Base-by-base conservation (phyloP, 1,284 basidiomycete species). In the Porogramme epimiltina region DNA sequence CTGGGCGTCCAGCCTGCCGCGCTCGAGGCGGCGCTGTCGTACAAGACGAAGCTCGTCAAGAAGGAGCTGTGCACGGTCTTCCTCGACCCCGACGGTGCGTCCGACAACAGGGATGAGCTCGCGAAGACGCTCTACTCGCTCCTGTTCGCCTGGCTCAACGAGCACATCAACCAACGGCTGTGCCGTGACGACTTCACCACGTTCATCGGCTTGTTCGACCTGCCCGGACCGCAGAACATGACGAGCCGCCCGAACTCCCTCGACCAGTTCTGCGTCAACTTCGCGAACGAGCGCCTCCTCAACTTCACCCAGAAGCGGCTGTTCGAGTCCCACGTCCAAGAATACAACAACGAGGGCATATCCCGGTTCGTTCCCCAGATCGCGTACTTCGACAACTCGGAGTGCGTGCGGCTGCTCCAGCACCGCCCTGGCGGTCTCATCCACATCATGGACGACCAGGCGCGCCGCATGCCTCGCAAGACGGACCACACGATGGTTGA, bases 361-460 rank as follows among this genome's bases (percentile, higher is more conserved):
- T 75, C 84, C 2, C 77, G 76, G 13, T 78, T 82, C 49, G 81
- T 89, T 1, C 91, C 90, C 0, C 78, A 84, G 4, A 72, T 94
- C 0, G 81, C 89, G 0, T 95, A 90, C 75, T 95, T 94, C 67
- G 93, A 97, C 73, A 98, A 98, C 69, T 72, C 89, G 15, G 95
- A 98, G 67, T 93, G 91, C 60, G 71, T 98, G 28, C 85, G 92
- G 11, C 77, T 99, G 42, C 74, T 99, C 39, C 89, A 93, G 63
- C 89, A 94, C 67, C 80, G 81, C 59, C 95, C 93, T 2, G 93
- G 93, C 15, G 96, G 97, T 3, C 78, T 99, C 26, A 87, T 98
- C 47, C 93, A 96, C 66, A 98, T 98, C 70, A 93, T 98, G 87
- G 95, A 98, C 67, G 96, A 99, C 66, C 94, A 98, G 70, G 90